Conservation (phyloP, 2,329 filamentous ascomycete genomes). For the Fusarium mexicanum region DNA sequence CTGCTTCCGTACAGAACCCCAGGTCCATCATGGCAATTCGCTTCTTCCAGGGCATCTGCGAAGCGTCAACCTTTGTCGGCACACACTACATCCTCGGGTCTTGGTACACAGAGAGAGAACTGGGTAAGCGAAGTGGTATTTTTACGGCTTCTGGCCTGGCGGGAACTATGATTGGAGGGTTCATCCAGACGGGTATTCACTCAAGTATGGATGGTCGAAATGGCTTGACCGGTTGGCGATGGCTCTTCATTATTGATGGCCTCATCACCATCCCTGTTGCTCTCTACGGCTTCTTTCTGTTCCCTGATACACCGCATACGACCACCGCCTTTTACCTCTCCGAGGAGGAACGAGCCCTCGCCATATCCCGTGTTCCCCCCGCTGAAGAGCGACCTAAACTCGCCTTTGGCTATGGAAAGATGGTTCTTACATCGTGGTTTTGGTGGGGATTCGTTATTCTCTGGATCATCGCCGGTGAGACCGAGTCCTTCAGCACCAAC, state of each 20-base stretch:
- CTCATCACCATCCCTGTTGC: constrained; percentile 53
- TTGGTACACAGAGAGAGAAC: constrained; percentile 69
- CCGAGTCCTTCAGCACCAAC: constrained; percentile 76
- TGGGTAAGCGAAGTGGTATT: constrained; percentile 70
- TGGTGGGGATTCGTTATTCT: constrained; percentile 74
- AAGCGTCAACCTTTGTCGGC: constrained; percentile 53
- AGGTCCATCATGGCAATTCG: constrained; percentile 52
- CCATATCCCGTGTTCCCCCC: constrained; percentile 53
- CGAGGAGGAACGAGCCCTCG: constrained; percentile 57
- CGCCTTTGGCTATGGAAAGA: constrained; percentile 60
- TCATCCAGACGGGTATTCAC: constrained; percentile 72
- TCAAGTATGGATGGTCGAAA: constrained; percentile 51
- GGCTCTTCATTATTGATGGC: constrained; percentile 78
- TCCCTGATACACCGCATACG: constrained; percentile 57
- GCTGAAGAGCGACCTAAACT: constrained; percentile 56
- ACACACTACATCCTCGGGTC: constrained; percentile 57
- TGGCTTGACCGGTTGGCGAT: constrained; percentile 72
- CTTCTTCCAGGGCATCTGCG: constrained; percentile 52
- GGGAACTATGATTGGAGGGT: constrained; percentile 62
- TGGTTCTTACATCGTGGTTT: constrained; percentile 67
- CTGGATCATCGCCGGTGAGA: constrained; percentile 77
- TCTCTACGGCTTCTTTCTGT: constrained; percentile 48
- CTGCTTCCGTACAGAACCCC: constrained; percentile 52
- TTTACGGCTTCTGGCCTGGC: constrained; percentile 70
- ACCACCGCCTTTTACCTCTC: constrained; percentile 56